A percentile compares a stretch with the other conserved stretches of the same genome.
Evolutionary conservation across 495 filamentous ascomycete genomes (phyloP).

Genomic region (Poronia punctata): DNA sequence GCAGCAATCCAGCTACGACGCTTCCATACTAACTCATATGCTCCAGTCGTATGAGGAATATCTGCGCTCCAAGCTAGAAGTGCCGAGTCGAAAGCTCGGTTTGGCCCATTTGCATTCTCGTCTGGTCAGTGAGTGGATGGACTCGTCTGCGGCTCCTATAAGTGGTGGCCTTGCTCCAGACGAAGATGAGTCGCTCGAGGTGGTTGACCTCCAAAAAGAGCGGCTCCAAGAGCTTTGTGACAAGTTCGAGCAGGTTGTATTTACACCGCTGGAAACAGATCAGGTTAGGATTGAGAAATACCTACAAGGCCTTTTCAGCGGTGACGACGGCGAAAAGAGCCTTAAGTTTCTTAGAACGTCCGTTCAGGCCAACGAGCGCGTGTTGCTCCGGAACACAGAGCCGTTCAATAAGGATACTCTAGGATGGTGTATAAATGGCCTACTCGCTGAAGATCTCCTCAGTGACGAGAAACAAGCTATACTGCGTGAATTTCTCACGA

Average conservation of each 20-base stretch:
- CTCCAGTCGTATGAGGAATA: slow-evolving; percentile 34
- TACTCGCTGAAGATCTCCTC: slow-evolving; percentile 54
- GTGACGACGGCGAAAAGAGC: slow-evolving; percentile 29
- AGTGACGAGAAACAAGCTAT: slow-evolving; percentile 54
- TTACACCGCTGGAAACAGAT: slow-evolving; percentile 43
- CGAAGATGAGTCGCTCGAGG: slow-evolving; percentile 25
- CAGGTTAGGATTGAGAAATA: slow-evolving; percentile 40
- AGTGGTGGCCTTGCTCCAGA: slow-evolving; percentile 14
- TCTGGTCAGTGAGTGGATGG: slow-evolving; percentile 59
- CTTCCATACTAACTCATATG: slow-evolving; percentile 26
- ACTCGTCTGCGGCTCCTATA: slow-evolving; percentile 14
- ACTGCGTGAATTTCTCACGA: slow-evolving; percentile 54
- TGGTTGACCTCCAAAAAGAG: slow-evolving; percentile 38
- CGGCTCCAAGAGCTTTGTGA: slow-evolving; percentile 43
- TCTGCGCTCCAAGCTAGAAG: slow-evolving; percentile 32
- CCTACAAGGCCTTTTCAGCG: slow-evolving; percentile 46
- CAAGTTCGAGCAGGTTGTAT: slow-evolving; percentile 55
- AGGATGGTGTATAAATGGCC: slow-evolving; percentile 39
- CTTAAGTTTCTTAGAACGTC: slow-evolving; percentile 16
- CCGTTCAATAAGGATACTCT: slow-evolving; percentile 26
- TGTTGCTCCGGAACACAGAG: slow-evolving; percentile 1
- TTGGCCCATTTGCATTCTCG: slow-evolving; percentile 56
- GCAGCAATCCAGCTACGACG: slow-evolving; percentile 31
- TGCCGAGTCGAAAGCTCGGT: slow-evolving; percentile 49
- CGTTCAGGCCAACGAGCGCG: neutral